A percentile compares a stretch with the other conserved stretches of the same genome.
Evolutionary conservation across 2,329 filamentous ascomycete genomes (phyloP).

Genomic region (Gnomoniopsis sp.): DNA sequence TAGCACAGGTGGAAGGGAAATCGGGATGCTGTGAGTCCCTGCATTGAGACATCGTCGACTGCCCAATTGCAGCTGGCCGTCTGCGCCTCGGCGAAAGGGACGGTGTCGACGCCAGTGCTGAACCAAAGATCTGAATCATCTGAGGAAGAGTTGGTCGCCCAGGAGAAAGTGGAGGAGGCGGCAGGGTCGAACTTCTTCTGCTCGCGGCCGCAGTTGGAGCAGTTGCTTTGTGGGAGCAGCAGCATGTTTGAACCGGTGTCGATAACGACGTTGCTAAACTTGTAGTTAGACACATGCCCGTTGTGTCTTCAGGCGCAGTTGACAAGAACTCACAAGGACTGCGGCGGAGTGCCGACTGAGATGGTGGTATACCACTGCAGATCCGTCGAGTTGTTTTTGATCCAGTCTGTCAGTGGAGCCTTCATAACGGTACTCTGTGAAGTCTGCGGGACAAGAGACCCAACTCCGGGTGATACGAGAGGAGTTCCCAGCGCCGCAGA

Average conservation of each 20-base stretch:
- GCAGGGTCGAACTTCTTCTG: slow-evolving; percentile 10
- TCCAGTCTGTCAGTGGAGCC: slow-evolving; percentile 9
- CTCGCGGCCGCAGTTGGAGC: slow-evolving; percentile 9
- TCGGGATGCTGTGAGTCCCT: not conserved
- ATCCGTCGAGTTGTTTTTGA: slow-evolving; percentile 13
- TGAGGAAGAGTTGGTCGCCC: not conserved
- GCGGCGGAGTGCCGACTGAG: slow-evolving; percentile 11
- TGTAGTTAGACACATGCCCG: not conserved
- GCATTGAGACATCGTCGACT: slow-evolving; percentile 7
- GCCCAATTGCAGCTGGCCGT: slow-evolving; percentile 1
- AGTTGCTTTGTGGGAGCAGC: slow-evolving; percentile 9
- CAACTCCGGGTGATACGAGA: not conserved
- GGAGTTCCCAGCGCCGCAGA: not conserved
- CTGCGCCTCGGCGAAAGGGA: slow-evolving; percentile 1
- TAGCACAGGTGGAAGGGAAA: slow-evolving; percentile 13
- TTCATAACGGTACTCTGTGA: not conserved
- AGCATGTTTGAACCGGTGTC: slow-evolving; percentile 13
- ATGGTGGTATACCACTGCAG: slow-evolving; percentile 15
- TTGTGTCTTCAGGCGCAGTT: not conserved
- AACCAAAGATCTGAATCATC: not conserved
- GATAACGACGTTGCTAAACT: slow-evolving; percentile 11
- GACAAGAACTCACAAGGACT: slow-evolving; percentile 2
- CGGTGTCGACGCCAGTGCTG: slow-evolving; percentile 12
- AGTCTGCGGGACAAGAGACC: not conserved
- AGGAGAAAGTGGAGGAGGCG: slow-evolving; percentile 10